Conservation (phyloP, 306 rosid species). For the Dalbergia cultrata region DNA sequence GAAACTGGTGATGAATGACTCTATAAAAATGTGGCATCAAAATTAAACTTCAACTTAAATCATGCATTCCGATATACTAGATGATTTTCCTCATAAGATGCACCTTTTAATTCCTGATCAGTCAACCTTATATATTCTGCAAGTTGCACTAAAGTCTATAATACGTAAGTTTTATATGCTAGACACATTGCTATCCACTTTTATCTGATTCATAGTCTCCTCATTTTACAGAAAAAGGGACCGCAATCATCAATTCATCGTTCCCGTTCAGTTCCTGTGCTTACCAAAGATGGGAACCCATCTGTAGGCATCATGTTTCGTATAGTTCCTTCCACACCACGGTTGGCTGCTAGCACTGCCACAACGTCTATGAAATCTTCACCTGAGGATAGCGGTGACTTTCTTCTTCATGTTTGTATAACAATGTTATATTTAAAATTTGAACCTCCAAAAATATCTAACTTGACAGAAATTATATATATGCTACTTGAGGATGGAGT, state of each 20-base stretch:
- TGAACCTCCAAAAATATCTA: neutral
- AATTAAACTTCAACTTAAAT: constrained; percentile 1
- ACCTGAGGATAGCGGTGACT: constrained; percentile 20
- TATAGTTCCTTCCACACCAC: constrained; percentile 43
- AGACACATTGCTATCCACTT: constrained; percentile 10
- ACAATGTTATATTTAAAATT: neutral
- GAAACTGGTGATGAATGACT: too few species aligned
- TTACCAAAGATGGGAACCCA: constrained; percentile 16
- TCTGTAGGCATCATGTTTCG: constrained; percentile 32
- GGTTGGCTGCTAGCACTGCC: constrained; percentile 14
- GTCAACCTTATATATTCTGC: neutral
- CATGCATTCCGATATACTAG: neutral
- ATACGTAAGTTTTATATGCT: constrained; percentile 2
- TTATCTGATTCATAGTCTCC: constrained; percentile 4
- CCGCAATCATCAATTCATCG: constrained; percentile 29
- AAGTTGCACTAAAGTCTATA: neutral
- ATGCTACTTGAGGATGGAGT: neutral
- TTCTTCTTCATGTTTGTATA: constrained; percentile 23
- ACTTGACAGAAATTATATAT: neutral
- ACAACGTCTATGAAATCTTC: constrained; percentile 20
- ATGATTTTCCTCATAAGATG: neutral
- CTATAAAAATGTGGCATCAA: too few species aligned
- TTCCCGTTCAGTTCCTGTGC: constrained; percentile 28
- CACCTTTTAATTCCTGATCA: neutral
- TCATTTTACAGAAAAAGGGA: constrained; percentile 58